A percentile compares a stretch with the other conserved stretches of the same genome.
Conservation (phyloP, 805 yeast genomes). For the Ogataea degrootiae region DNA sequence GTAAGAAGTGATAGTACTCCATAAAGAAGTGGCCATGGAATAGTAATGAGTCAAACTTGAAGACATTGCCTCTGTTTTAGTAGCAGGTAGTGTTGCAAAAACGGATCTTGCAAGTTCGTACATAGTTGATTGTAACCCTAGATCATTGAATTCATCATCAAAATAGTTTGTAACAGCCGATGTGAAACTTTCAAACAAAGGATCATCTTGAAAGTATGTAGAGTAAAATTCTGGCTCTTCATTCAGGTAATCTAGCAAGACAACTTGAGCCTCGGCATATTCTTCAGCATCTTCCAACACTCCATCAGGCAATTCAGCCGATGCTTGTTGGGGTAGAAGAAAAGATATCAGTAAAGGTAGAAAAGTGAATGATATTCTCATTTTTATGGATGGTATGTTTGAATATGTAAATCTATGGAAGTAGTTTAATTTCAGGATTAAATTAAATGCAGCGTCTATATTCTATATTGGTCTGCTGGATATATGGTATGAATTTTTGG, state of each 20-base stretch:
- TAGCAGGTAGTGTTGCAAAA: conserved; percentile 1
- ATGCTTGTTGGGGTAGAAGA: not conserved
- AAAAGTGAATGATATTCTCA: not conserved
- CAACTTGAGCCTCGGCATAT: conserved; percentile 1
- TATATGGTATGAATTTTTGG: too few species aligned
- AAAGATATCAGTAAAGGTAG: not conserved
- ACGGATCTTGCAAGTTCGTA: not conserved
- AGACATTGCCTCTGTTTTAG: not conserved
- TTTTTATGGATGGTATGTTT: not conserved
- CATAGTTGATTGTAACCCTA: not conserved
- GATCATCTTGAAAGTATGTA: conserved; percentile 1
- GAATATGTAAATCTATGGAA: not conserved
- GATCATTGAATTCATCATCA: not conserved
- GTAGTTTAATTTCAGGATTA: not conserved
- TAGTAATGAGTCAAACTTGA: not conserved
- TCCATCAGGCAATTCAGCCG: not conserved
- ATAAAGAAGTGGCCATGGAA: not conserved
- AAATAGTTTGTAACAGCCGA: not conserved
- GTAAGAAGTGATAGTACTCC: not conserved
- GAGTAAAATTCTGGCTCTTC: not conserved
- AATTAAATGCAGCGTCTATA: not conserved
- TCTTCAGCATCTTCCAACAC: not conserved
- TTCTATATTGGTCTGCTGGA: not conserved
- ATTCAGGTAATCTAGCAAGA: not conserved
- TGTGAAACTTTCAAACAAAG: conserved; percentile 1